A percentile compares a stretch with the other conserved stretches of the same genome.
These are phyloP conservation scores for Avicennia marina DNA, from an alignment of 257 asterid genomes.

Conservation along the genomic window DNA sequence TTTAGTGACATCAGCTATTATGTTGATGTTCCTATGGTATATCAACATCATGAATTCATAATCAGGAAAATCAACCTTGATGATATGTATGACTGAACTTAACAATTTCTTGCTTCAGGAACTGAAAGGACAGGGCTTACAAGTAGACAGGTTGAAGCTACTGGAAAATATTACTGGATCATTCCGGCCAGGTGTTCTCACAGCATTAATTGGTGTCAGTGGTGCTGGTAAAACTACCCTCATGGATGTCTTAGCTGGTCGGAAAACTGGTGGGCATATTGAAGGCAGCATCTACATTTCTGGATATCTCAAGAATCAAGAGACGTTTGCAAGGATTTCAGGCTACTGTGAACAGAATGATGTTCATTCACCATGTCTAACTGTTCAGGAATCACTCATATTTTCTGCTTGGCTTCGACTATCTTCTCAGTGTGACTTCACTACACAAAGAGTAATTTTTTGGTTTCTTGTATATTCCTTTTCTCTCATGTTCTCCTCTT, in stretches of 20 bases:
- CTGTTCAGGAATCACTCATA: constrained; percentile 71
- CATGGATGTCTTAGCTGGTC: constrained; percentile 93
- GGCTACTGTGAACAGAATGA: constrained; percentile 94
- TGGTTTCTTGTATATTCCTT: constrained; percentile 2
- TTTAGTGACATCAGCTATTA: constrained; percentile 73
- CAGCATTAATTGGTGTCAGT: constrained; percentile 89
- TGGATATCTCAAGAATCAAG: constrained; percentile 80
- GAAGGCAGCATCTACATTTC: constrained; percentile 65
- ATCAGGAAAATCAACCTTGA: constrained; percentile 4
- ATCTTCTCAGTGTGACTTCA: constrained; percentile 55
- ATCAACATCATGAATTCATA: not conserved
- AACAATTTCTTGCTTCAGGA: constrained; percentile 41
- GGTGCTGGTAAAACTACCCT: constrained; percentile 99
- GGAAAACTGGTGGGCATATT: constrained; percentile 87
- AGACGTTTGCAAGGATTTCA: constrained; percentile 85
- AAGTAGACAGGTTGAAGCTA: constrained; percentile 58
- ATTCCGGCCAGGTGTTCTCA: constrained; percentile 81
- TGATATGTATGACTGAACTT: constrained; percentile 8
- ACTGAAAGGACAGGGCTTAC: constrained; percentile 64
- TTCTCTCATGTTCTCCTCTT: not conserved
- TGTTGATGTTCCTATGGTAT: constrained; percentile 86
- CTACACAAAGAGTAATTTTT: constrained; percentile 54
- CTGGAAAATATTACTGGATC: constrained; percentile 73
- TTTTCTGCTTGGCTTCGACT: constrained; percentile 89
- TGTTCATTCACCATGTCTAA: constrained; percentile 85